These are phyloP conservation scores for Umbelopsis ramanniana DNA, from an alignment of 192 early-diverging fungal genomes.

Conservation along the genomic window DNA sequence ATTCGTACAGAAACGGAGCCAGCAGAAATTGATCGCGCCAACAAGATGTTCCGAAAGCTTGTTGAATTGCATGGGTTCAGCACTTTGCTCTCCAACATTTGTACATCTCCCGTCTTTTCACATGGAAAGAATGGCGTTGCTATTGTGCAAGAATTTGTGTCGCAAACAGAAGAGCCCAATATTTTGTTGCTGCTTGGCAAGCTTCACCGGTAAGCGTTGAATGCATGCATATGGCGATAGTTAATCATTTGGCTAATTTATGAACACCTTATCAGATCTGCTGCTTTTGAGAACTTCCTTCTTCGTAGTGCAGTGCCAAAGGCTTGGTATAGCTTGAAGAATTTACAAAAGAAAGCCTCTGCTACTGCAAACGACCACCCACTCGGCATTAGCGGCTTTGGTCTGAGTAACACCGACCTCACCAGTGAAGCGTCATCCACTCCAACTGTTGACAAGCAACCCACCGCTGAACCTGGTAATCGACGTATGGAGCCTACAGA, in stretches of 20 bases:
- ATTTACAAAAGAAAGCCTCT: slow-evolving; percentile 42
- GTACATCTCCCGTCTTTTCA: slow-evolving; percentile 64
- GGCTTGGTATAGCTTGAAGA: slow-evolving; percentile 66
- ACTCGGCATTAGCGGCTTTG: slow-evolving; percentile 31
- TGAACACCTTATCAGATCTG: background rate
- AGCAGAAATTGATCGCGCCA: slow-evolving; percentile 44
- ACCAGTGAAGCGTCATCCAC: background rate
- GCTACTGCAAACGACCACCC: slow-evolving; percentile 26
- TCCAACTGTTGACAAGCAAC: background rate
- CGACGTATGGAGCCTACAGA: slow-evolving; percentile 53
- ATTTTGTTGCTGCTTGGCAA: slow-evolving; percentile 55
- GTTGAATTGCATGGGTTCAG: slow-evolving; percentile 65
- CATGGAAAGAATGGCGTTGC: slow-evolving; percentile 66
- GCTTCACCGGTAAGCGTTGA: slow-evolving; percentile 59
- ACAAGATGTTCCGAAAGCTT: slow-evolving; percentile 58
- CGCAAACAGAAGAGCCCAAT: slow-evolving; percentile 50
- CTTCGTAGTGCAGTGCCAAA: slow-evolving; percentile 64
- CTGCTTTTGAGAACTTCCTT: slow-evolving; percentile 49
- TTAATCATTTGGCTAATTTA: background rate
- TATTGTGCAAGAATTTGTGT: slow-evolving; percentile 65
- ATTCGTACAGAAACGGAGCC: slow-evolving; percentile 40
- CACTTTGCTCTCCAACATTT: slow-evolving; percentile 72
- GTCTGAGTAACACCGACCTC: background rate
- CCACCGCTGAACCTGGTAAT: background rate
- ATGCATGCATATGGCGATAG: background rate